These are phyloP conservation scores for Amylocarpus encephaloides DNA, from an alignment of 2,329 filamentous ascomycete genomes.

Conservation along the genomic window DNA sequence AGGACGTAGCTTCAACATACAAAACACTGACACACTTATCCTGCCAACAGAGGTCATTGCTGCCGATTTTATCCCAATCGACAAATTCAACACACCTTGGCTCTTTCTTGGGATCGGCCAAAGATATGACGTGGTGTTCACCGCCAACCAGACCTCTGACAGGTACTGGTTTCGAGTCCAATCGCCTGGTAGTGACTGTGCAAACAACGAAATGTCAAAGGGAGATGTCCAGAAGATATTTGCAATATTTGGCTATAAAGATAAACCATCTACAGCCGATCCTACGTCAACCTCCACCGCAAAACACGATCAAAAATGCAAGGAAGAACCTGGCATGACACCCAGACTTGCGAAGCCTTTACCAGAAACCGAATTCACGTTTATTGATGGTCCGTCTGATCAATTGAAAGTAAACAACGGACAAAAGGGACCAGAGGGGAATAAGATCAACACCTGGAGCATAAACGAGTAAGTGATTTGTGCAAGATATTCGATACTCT, in stretches of 20 bases:
- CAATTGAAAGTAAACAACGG: conserved; percentile 16
- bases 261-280: neutral
- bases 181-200: neutral
- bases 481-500: neutral
- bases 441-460: neutral
- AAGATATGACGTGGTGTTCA: conserved; percentile 37
- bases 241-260: conserved; percentile 1
- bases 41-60: conserved; percentile 48
- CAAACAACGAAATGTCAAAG: neutral
- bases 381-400: conserved; percentile 9
- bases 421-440: too few relatives aligned
- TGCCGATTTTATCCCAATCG: conserved; percentile 54
- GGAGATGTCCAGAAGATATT: neutral
- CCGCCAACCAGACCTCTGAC: conserved; percentile 37
- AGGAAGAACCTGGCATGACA: neutral
- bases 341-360: neutral
- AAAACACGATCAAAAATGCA: conserved; percentile 15
- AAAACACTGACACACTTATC: neutral
- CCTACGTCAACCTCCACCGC: neutral
- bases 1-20: neutral
- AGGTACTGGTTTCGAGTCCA: conserved; percentile 46
- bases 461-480: conserved; percentile 4
- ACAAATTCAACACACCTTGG: conserved; percentile 52
- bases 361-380: neutral
- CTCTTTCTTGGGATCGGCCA: conserved; percentile 54